Conservation (phyloP, 331 rosid species). For the Malus hybrid region DNA sequence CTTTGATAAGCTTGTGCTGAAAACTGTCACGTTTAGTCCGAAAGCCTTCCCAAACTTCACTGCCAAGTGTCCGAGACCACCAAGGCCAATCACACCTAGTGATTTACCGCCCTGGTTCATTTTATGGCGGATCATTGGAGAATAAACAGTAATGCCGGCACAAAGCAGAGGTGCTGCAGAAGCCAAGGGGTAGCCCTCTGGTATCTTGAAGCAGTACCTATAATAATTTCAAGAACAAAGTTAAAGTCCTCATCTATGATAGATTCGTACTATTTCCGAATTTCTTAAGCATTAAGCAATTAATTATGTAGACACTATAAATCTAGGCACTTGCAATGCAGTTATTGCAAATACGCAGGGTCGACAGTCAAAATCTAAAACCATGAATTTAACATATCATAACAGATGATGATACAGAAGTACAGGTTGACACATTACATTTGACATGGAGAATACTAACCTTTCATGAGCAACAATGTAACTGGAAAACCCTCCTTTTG, state of each 20-base stretch:
- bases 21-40: slow-evolving; percentile 59
- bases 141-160: slow-evolving; percentile 78
- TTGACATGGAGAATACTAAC: slow-evolving; percentile 13
- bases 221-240: background rate
- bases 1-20: slow-evolving; percentile 75
- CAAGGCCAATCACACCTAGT: slow-evolving; percentile 80
- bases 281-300: background rate
- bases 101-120: slow-evolving; percentile 81
- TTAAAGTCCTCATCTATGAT: background rate
- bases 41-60: slow-evolving; percentile 83
- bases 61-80: slow-evolving; percentile 89
- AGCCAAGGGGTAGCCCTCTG: slow-evolving; percentile 61
- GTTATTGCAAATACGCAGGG: no score
- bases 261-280: background rate
- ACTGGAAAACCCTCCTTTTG: slow-evolving; percentile 72
- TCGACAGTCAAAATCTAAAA: no score
- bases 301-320: background rate
- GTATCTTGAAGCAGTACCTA: slow-evolving; percentile 68
- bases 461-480: slow-evolving; percentile 55
- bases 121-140: slow-evolving; percentile 77
- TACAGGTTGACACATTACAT: background rate
- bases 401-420: background rate
- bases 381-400: background rate
- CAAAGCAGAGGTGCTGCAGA: slow-evolving; percentile 83
- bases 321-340: no score